Evolutionary conservation across 2,329 filamentous ascomycete genomes (phyloP).

Genomic region (Sclerotinia minor): DNA sequence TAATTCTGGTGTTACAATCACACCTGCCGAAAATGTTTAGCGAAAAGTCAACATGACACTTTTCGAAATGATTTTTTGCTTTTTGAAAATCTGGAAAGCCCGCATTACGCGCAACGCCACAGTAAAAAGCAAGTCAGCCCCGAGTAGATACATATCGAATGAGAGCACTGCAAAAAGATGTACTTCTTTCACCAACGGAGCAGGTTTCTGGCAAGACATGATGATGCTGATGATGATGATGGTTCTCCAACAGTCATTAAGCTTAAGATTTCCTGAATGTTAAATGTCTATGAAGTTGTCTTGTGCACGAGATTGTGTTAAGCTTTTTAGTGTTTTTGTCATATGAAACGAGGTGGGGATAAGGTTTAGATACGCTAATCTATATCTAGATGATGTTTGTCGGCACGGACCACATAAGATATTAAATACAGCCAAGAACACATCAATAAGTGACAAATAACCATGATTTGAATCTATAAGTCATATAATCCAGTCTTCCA

Average conservation of each 20-base stretch:
- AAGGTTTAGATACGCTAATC: conserved; percentile 11
- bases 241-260: neutral
- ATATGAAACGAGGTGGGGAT: neutral
- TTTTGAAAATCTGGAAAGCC: neutral
- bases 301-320: too few relatives aligned
- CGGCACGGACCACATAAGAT: neutral
- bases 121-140: neutral
- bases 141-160: too few relatives aligned
- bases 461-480: neutral
- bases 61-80: neutral
- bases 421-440: neutral
- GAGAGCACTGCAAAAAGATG: neutral
- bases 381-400: neutral
- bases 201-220: neutral
- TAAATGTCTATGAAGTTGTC: too few relatives aligned
- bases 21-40: conserved; percentile 3
- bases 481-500: neutral
- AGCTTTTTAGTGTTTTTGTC: neutral
- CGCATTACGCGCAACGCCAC: neutral
- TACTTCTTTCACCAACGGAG: neutral
- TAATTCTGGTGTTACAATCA: neutral
- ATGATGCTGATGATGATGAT: neutral
- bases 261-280: neutral
- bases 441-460: too few relatives aligned
- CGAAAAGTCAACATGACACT: neutral